A percentile compares a stretch with the other conserved stretches of the same genome.
Conservation (phyloP, 2,329 filamentous ascomycete species). For the Fusarium agapanthi region DNA sequence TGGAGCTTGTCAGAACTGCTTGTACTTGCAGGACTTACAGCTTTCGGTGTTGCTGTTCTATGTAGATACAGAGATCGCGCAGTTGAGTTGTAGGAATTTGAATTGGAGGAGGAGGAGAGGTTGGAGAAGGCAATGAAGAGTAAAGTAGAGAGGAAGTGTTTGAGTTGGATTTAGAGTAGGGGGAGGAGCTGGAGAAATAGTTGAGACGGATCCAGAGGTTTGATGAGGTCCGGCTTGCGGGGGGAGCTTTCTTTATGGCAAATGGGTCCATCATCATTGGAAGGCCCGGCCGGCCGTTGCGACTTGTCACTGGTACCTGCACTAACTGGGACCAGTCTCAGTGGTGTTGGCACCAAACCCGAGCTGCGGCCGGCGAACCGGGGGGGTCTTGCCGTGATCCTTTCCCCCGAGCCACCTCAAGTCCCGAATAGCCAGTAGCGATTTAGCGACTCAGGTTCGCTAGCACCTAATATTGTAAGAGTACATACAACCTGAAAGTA, state of each 20-base stretch:
- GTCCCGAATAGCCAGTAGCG: constrained; percentile 37
- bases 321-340: constrained; percentile 23
- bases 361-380: constrained; percentile 42
- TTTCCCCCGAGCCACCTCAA: constrained; percentile 41
- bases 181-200: constrained; percentile 25
- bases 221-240: constrained; percentile 37
- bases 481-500: background rate
- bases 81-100: constrained; percentile 8
- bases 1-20: constrained; percentile 42
- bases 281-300: constrained; percentile 25
- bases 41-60: constrained; percentile 39
- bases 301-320: constrained; percentile 39
- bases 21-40: constrained; percentile 37
- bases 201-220: constrained; percentile 30
- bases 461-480: background rate
- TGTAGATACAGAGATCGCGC: constrained; percentile 15
- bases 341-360: constrained; percentile 7
- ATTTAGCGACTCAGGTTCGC: constrained; percentile 20
- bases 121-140: constrained; percentile 1
- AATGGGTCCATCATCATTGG: constrained; percentile 37
- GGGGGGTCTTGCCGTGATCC: constrained; percentile 42
- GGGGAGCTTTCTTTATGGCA: constrained; percentile 43
- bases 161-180: constrained; percentile 4
- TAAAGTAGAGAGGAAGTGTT: constrained; percentile 3
- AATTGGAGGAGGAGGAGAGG: background rate